Base-by-base conservation (phyloP, 805 yeast species). In the Metschnikowia dekortorum region DNA sequence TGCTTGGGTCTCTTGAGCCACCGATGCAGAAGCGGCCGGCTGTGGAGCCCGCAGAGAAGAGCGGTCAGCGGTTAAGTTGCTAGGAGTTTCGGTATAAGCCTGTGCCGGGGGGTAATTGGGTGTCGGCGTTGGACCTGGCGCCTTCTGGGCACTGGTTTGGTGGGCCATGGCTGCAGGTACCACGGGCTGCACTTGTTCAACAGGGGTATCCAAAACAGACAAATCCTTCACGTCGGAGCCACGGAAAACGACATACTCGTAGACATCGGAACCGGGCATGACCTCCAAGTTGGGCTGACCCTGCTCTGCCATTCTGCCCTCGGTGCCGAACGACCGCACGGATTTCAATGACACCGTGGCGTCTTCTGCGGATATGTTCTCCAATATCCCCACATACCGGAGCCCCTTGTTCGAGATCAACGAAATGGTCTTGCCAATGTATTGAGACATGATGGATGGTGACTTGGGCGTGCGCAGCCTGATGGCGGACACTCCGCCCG, bases 171-270 rank as follows among this genome's bases (percentile, higher is more conserved):
- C 39, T 7, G 28, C 18, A 9, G 34, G 40, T 7, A 29, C 43
- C 34, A 47, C 79, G 0, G 89, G 85, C 56, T 76, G 75, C 31
- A 85, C 87, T 52, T 81, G 81, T 39, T 82, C 84, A 51, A 84
- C 70, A 4, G 84, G 82, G 35, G 75, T 76, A 54, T 90, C 97
- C 61, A 92, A 76, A 49, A 94, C 94, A 57, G 83, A 82, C 67
- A 94, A 76, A 62, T 87, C 96, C 69, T 88, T 87, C 22, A 94
- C 97, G 61, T 92, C 97, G 28, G 87, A 81, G 36, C 99, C 99
- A 59, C 91, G 82, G 66, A 94, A 87, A 49, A 86, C 87, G 46
- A 94, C 89, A 50, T 79, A 80, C 29, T 87, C 91, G 68, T 82
- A 88, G 13, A 85, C 77, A 39, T 77, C 82, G n/a, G 75, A 68